Evolutionary conservation across 2,329 filamentous ascomycete genomes (phyloP).

Genomic region (Hypoxylon sp.): DNA sequence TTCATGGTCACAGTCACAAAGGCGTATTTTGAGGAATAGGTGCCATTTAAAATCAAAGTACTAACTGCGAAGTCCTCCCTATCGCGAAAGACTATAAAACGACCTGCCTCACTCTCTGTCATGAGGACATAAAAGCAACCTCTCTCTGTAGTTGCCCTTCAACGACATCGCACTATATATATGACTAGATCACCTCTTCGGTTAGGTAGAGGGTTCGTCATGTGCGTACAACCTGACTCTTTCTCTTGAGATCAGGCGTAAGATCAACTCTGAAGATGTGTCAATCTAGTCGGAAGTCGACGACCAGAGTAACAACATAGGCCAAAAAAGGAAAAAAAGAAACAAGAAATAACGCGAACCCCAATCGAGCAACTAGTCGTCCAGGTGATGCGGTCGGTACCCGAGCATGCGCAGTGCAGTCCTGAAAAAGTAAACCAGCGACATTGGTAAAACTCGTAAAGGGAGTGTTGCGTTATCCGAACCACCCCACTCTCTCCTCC

Average conservation of each 20-base stretch:
- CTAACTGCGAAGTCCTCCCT: not conserved
- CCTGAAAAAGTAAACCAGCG: not conserved
- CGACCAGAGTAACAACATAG: not conserved
- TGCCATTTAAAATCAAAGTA: not conserved
- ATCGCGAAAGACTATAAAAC: not conserved
- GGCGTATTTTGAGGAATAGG: not conserved
- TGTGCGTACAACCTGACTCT: not conserved
- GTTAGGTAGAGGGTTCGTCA: not conserved
- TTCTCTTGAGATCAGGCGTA: not conserved
- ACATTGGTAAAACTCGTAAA: not conserved
- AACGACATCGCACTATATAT: not conserved
- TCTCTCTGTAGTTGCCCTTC: not conserved
- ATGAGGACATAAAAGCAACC: not conserved
- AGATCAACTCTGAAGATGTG: not conserved
- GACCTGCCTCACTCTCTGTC: not conserved
- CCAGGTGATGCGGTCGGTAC: not conserved
- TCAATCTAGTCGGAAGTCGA: not conserved
- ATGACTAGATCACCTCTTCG: not conserved
- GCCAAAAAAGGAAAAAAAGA: not conserved
- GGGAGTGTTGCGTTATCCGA: not conserved
- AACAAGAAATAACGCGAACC: no score
- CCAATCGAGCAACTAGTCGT: conserved; percentile 1
- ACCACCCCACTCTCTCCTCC: no score
- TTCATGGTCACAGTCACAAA: not conserved
- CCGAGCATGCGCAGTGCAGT: not conserved